A percentile compares a stretch with the other conserved stretches of the same genome.
phyloP scores from a whole-genome alignment of 805 yeast genomes.

The Ogataea neopini region DNA sequence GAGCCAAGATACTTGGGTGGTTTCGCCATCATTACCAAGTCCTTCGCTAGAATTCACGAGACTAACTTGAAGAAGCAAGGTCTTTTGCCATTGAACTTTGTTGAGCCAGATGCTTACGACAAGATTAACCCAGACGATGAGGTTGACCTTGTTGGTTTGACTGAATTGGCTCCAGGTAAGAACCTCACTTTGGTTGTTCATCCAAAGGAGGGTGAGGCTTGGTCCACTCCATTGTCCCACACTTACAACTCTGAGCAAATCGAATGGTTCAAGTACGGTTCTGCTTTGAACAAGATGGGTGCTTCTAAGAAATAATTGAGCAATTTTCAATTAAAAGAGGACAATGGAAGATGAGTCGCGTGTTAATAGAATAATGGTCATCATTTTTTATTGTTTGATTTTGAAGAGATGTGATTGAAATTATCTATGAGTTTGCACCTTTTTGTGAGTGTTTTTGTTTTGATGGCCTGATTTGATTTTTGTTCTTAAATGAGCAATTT shows the following conservation, averaged over 20 bases:
- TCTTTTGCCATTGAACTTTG: slow-evolving; percentile 94
- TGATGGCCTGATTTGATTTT: not conserved
- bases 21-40: slow-evolving; percentile 94
- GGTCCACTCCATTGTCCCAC: slow-evolving; percentile 92
- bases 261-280: slow-evolving; percentile 98
- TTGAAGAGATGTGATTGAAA: not conserved
- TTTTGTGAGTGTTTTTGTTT: slow-evolving; percentile 3
- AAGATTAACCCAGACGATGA: slow-evolving; percentile 88
- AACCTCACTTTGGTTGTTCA: slow-evolving; percentile 74
- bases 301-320: slow-evolving; percentile 22
- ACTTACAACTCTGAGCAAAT: slow-evolving; percentile 96
- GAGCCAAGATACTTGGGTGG: slow-evolving; percentile 99
- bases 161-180: slow-evolving; percentile 91
- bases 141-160: slow-evolving; percentile 83
- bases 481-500: slow-evolving; percentile 1
- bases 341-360: slow-evolving; percentile 4
- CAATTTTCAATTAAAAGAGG: not conserved
- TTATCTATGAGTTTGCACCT: slow-evolving; percentile 1
- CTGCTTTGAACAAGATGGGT: slow-evolving; percentile 92
- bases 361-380: slow-evolving; percentile 19
- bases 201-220: slow-evolving; percentile 72
- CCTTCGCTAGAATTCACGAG: slow-evolving; percentile 98
- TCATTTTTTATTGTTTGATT: not conserved
- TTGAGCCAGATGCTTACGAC: slow-evolving; percentile 87
- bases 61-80: slow-evolving; percentile 99